Percentiles rank a stretch among this genome's conserved stretches.
phyloP scores from a whole-genome alignment of 2,329 filamentous ascomycete species.

The Alternaria longipes region DNA sequence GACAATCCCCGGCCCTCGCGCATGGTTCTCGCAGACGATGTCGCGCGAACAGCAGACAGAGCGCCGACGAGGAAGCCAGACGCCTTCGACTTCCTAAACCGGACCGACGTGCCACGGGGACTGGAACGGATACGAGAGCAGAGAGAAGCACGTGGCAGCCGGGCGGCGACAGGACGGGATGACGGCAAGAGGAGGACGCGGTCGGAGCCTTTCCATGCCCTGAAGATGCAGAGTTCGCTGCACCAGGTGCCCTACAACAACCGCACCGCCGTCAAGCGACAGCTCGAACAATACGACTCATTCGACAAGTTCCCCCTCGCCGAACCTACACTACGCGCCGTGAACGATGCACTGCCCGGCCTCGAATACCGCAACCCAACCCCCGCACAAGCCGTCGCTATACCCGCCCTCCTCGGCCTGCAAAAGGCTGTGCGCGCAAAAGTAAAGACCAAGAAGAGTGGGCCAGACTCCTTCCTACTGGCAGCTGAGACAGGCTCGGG shows the following conservation, averaged over 20 bases:
- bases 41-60: slow-evolving; percentile 36
- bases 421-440: slow-evolving; percentile 49
- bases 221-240: slow-evolving; percentile 92
- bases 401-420: slow-evolving; percentile 78
- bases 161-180: slow-evolving; percentile 25
- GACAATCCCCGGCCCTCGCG: slow-evolving; percentile 50
- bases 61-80: slow-evolving; percentile 38
- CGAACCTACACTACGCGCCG: slow-evolving; percentile 73
- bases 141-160: slow-evolving; percentile 17
- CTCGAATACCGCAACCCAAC: slow-evolving; percentile 82
- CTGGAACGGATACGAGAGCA: slow-evolving; percentile 30
- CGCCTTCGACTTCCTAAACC: slow-evolving; percentile 47
- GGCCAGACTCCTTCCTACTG: slow-evolving; percentile 76
- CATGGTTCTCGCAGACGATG: slow-evolving; percentile 60
- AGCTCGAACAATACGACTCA: slow-evolving; percentile 71
- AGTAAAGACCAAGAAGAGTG: slow-evolving; percentile 41
- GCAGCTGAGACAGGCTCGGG: slow-evolving; percentile 97
- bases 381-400: slow-evolving; percentile 87
- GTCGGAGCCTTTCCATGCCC: slow-evolving; percentile 73
- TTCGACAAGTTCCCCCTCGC: slow-evolving; percentile 85
- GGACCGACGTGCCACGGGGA: slow-evolving; percentile 40
- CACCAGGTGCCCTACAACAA: slow-evolving; percentile 79
- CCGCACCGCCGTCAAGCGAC: slow-evolving; percentile 68
- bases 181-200: slow-evolving; percentile 42
- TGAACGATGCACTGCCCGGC: slow-evolving; percentile 79